A percentile compares a stretch with the other conserved stretches of the same genome.
Evolutionary conservation across 2,329 filamentous ascomycete genomes (phyloP).

Genomic region (Sphaerulina populicola): DNA sequence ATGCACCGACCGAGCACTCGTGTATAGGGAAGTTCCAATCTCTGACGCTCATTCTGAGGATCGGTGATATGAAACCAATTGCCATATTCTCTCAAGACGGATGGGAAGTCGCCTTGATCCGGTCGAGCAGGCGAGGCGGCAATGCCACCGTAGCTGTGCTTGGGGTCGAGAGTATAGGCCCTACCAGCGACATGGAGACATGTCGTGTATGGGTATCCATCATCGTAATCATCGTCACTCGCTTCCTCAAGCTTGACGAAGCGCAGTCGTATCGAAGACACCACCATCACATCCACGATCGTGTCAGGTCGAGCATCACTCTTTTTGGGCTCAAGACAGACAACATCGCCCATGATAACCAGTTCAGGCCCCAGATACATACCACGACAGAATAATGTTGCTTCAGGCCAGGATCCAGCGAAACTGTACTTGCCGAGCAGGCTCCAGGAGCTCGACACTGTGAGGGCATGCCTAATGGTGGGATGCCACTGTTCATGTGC

Average conservation of each 20-base stretch:
- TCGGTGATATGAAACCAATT: constrained; percentile 46
- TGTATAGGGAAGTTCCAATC: constrained; percentile 41
- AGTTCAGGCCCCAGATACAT: constrained; percentile 52
- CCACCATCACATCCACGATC: constrained; percentile 47
- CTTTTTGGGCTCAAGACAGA: constrained; percentile 39
- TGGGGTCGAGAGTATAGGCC: constrained; percentile 39
- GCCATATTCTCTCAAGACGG: constrained; percentile 36
- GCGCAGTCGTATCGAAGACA: constrained; percentile 47
- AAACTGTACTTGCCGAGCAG: constrained; percentile 47
- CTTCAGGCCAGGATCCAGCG: constrained; percentile 48
- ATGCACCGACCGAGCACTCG: constrained; percentile 49
- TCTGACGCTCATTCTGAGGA: constrained; percentile 34
- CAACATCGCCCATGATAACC: constrained; percentile 46
- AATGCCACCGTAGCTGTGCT: constrained; percentile 28
- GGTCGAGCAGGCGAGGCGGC: constrained; percentile 23
- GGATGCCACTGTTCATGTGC: constrained; percentile 42
- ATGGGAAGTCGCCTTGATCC: constrained; percentile 12
- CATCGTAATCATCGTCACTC: constrained; percentile 40
- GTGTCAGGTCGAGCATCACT: constrained; percentile 16
- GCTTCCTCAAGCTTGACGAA: constrained; percentile 43
- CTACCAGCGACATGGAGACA: constrained; percentile 44
- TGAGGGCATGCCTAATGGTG: constrained; percentile 49
- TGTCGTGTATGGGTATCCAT: constrained; percentile 36
- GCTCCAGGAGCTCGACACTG: constrained; percentile 46
- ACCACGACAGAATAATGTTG: constrained; percentile 45